Evolutionary conservation across 441 rosid species (phyloP), one percentile per base, ranked within the genome.

Genomic region (Populus tomentosa): DNA sequence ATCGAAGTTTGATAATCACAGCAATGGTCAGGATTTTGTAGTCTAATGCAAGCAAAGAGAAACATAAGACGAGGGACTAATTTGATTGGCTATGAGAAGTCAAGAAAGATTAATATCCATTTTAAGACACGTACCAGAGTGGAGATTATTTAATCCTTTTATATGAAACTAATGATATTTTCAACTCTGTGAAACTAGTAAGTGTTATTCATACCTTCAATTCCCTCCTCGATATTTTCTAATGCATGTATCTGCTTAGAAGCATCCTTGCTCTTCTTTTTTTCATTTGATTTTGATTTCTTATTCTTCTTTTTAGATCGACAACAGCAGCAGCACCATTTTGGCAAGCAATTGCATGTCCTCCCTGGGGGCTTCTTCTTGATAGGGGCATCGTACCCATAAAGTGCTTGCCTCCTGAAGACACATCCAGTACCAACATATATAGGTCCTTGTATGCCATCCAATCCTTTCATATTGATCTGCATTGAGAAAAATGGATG

Each of bases 391-490:
- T 96, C 99, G 35, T 86, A 92, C 10, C 98, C 99, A 42, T 94
- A 92, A 46, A 94, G 93, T 5, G 99, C 98, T 79, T 89, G 94
- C 85, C 99, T 90, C 82, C 98, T 89, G 88, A 96, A 96, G 77
- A 91, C 94, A 46, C 98, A 96, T 13, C 99, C 99, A 68, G 99
- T 96, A 70, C 98, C 99, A 0, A 96, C 99, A 80, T 96, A 96
- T 74, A 94, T 92, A 6, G 99, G 99, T 26, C 99, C 99, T 86
- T 94, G 98, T 66, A 96, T 82, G 35, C 99, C 99, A 80, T 96
- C 99, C 81, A 96, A 82, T 70, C 98, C 99, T 83, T 91, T 94
- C 99, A 96, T 96, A 79, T 96, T 96, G 82, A 96, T 91, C 99
- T 95, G 90, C 76, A 82, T 67, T 67, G 8, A 23, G 72, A 59